Conservation (phyloP, 1,139 yeast species). For the Barnettozyma hawaiiensis region DNA sequence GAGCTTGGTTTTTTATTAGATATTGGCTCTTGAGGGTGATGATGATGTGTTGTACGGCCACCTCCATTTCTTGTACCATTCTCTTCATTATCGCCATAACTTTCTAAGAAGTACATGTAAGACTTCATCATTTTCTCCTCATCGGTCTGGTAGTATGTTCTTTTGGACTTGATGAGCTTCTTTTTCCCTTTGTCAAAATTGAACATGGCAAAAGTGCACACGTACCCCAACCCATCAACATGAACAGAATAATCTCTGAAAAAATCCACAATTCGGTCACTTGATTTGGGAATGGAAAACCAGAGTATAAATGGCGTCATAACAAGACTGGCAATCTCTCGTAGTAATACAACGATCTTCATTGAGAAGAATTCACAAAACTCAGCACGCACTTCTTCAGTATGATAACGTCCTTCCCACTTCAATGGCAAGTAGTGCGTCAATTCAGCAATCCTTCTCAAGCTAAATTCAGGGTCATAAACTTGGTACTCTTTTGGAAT, state of each 20-base stretch:
- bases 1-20: slow-evolving; percentile 11
- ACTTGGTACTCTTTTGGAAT: slow-evolving; percentile 57
- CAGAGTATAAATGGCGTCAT: slow-evolving; percentile 85
- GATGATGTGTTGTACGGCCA: background rate
- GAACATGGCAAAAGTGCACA: slow-evolving; percentile 91
- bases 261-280: slow-evolving; percentile 80
- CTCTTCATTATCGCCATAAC: slow-evolving; percentile 51
- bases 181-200: slow-evolving; percentile 51
- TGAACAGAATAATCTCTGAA: slow-evolving; percentile 85
- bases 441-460: slow-evolving; percentile 70
- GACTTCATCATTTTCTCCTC: slow-evolving; percentile 93
- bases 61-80: slow-evolving; percentile 32
- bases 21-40: background rate
- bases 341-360: slow-evolving; percentile 61
- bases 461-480: slow-evolving; percentile 86
- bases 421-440: slow-evolving; percentile 85
- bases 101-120: slow-evolving; percentile 79
- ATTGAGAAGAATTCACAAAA: slow-evolving; percentile 75
- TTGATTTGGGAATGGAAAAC: slow-evolving; percentile 67
- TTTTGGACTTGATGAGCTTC: slow-evolving; percentile 22
- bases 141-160: slow-evolving; percentile 45
- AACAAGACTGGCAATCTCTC: slow-evolving; percentile 76
- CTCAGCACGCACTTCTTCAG: slow-evolving; percentile 75
- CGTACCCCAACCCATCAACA: slow-evolving; percentile 92
- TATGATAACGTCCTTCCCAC: slow-evolving; percentile 83